Conservation (phyloP, 768 basidiomycete species). For the Phylloporus arenicola region DNA sequence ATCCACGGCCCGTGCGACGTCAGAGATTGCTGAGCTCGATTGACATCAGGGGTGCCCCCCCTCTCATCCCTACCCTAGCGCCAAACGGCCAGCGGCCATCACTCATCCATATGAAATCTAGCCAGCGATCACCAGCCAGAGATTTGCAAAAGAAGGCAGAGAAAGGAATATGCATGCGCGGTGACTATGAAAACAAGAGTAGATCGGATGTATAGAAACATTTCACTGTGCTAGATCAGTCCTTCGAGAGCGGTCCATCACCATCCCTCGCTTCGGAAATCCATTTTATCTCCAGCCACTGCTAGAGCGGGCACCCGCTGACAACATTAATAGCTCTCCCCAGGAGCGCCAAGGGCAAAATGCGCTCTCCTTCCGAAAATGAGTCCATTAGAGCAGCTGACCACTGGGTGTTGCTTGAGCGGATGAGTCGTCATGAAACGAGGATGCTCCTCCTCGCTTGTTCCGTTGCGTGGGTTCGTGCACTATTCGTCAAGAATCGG, state of each 20-base stretch:
- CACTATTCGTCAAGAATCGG: conserved; percentile 34
- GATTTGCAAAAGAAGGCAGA: conserved; percentile 1
- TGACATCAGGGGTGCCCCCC: conserved; percentile 15
- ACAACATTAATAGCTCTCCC: conserved; percentile 16
- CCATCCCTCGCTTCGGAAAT: conserved; percentile 17
- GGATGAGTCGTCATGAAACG: conserved; percentile 18
- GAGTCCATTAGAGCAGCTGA: conserved; percentile 9
- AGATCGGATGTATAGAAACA: conserved; percentile 15
- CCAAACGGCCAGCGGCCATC: conserved; percentile 3
- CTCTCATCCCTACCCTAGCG: conserved; percentile 8
- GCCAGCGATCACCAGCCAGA: not conserved
- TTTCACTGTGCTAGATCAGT: conserved; percentile 19
- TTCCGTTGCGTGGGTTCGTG: conserved; percentile 28
- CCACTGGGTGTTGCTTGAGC: conserved; percentile 8
- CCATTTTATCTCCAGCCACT: conserved; percentile 29
- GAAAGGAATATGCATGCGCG: conserved; percentile 12
- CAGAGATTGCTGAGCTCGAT: not conserved
- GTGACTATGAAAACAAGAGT: conserved; percentile 22
- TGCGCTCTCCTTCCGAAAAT: conserved; percentile 7
- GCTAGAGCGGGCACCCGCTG: conserved; percentile 27
- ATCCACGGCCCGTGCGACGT: not conserved
- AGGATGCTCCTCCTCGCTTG: conserved; percentile 19
- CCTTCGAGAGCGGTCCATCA: conserved; percentile 26
- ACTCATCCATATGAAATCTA: not conserved
- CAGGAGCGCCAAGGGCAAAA: conserved; percentile 12